Evolutionary conservation across 2,329 filamentous ascomycete species (phyloP).

Genomic region (Lojkania enalia): DNA sequence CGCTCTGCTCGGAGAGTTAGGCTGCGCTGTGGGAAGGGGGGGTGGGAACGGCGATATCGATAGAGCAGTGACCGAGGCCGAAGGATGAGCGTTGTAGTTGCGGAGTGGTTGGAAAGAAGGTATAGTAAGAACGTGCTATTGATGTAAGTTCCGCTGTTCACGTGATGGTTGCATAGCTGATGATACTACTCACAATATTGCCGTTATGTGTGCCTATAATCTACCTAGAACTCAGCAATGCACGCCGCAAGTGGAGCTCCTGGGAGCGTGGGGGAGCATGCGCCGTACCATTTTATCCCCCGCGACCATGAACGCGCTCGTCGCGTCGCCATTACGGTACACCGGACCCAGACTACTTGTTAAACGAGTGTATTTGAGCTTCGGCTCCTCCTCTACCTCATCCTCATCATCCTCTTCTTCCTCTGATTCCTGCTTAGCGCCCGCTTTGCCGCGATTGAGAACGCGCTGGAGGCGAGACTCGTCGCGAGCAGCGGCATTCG

Average conservation of each 20-base stretch:
- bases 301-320: conserved; percentile 84
- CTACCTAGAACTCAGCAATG: conserved; percentile 53
- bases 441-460: conserved; percentile 26
- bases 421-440: conserved; percentile 31
- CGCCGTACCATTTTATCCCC: conserved; percentile 90
- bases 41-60: conserved; percentile 84
- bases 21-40: conserved; percentile 50
- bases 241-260: conserved; percentile 65
- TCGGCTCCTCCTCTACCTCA: conserved; percentile 90
- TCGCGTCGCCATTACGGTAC: conserved; percentile 94
- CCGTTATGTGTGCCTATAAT: conserved; percentile 95
- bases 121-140: conserved; percentile 80
- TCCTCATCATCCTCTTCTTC: conserved; percentile 66
- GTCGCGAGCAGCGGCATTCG: conserved; percentile 53
- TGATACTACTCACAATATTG: conserved; percentile 73
- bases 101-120: conserved; percentile 80
- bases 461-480: conserved; percentile 41
- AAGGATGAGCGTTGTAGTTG: conserved; percentile 83
- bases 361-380: conserved; percentile 87
- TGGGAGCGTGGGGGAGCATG: conserved; percentile 17
- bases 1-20: conserved; percentile 22
- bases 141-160: no score
- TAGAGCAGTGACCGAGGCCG: conserved; percentile 84
- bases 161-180: conserved; percentile 1
- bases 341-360: conserved; percentile 78